Evolutionary conservation across 2,329 filamentous ascomycete species (phyloP), one percentile per base, ranked within the genome.

Genomic region (Penicillium sp.): DNA sequence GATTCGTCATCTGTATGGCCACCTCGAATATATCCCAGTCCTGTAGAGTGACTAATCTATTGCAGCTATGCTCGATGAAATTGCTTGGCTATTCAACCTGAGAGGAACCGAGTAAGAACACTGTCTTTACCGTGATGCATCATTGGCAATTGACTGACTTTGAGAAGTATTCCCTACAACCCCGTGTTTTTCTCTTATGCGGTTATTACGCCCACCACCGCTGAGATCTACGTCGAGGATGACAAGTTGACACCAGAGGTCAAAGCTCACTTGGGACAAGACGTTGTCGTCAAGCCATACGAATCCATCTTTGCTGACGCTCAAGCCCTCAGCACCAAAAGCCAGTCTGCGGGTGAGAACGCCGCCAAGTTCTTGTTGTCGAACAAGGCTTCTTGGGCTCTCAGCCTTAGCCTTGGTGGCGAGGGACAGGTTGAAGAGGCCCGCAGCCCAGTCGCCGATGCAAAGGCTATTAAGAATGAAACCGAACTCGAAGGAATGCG

Each of bases 101-200:
- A 86, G 94, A 64, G 94, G 94, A 65, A 94, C 83, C 72, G 94
- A 97, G 81, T 83, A 75, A 60, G 80, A 48, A 29, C 39, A 15
- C n/a, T 8, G 7, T 6, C 25, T 41, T 31, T 35, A 10, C 50
- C 39, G 29, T 52, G 49, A 42, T 40, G 13, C 27, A 27, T 8
- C 16, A 31, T 46, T 23, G 12, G 1, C 8, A 27, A 21, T 23
- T 12, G 29, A 54, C 58, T 59, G 29, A 58, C 51, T 12, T 10
- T 48, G 31, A 39, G 39, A 60, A 84, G 81, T 70, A 97, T 99
- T 61, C 90, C 91, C 0, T 99, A 94, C 78, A 99, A 99, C 70
- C 94, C 94, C 0, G 94, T 99, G 47, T 97, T 99, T 79, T 97
- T 97, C 76, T 94, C 93, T 16, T 99, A 97, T 68, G 93, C 93